These are phyloP conservation scores for Astrothelium macrocarpum DNA, from an alignment of 495 filamentous ascomycete genomes.

Conservation along the genomic window DNA sequence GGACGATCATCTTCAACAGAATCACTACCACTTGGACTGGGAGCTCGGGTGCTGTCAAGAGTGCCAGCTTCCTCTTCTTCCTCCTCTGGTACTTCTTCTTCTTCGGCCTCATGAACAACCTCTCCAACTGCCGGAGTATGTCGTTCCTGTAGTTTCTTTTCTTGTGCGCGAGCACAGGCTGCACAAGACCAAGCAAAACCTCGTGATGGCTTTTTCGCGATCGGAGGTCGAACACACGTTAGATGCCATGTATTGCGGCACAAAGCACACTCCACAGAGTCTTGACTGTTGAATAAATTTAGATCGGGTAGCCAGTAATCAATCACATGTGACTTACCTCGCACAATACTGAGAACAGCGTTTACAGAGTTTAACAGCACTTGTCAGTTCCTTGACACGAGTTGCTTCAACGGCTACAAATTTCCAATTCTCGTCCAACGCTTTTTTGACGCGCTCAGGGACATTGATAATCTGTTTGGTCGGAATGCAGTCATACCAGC, in stretches of 20 bases:
- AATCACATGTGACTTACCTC: slow-evolving; percentile 47
- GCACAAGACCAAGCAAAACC: slow-evolving; percentile 98
- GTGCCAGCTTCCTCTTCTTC: slow-evolving; percentile 62
- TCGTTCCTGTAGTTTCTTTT: slow-evolving; percentile 82
- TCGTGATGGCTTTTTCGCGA: slow-evolving; percentile 93
- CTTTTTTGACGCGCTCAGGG: slow-evolving; percentile 83
- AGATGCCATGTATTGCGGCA: slow-evolving; percentile 96
- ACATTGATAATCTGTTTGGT: slow-evolving; percentile 92
- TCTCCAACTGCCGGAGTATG: slow-evolving; percentile 62
- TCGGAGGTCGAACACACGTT: slow-evolving; percentile 86
- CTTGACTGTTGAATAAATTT: slow-evolving; percentile 45
- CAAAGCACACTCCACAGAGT: slow-evolving; percentile 95
- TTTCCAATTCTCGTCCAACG: slow-evolving; percentile 90
- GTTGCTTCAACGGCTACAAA: slow-evolving; percentile 87
- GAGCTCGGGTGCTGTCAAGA: slow-evolving; percentile 25
- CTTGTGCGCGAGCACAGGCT: slow-evolving; percentile 86
- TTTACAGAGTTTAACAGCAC: slow-evolving; percentile 93
- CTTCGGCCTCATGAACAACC: slow-evolving; percentile 54
- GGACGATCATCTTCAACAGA: slow-evolving; percentile 47
- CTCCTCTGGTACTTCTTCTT: slow-evolving; percentile 61
- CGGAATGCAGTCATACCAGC: slow-evolving; percentile 93
- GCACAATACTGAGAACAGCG: slow-evolving; percentile 82
- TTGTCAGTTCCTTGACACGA: slow-evolving; percentile 87
- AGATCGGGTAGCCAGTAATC: background rate
- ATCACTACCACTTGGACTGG: slow-evolving; percentile 38